Conservation (phyloP, 768 basidiomycete genomes). For the Leccinum variicolor region DNA sequence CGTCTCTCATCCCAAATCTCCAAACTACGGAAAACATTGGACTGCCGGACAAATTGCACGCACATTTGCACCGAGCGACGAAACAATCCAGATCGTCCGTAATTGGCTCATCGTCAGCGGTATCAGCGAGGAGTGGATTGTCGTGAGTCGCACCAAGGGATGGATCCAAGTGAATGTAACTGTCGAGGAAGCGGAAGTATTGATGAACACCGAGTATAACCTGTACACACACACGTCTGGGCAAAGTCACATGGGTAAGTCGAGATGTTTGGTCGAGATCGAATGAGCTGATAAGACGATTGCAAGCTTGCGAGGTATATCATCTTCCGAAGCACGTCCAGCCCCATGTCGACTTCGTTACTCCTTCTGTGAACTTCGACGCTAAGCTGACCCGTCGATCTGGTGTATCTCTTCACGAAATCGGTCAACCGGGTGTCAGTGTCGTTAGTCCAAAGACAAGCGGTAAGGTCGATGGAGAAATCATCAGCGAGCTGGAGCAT, state of each 20-base stretch:
- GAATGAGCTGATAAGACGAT: not conserved
- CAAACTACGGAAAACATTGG: constrained; percentile 33
- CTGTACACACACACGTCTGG: constrained; percentile 29
- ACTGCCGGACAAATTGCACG: constrained; percentile 24
- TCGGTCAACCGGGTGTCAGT: constrained; percentile 17
- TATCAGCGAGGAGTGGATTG: constrained; percentile 20
- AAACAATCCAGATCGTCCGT: constrained; percentile 21
- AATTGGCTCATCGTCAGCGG: constrained; percentile 28
- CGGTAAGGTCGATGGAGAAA: constrained; percentile 5
- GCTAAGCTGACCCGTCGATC: constrained; percentile 17
- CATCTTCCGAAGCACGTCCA: constrained; percentile 30
- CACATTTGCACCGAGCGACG: constrained; percentile 26
- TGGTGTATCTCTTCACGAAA: not conserved
- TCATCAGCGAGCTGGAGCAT: constrained; percentile 10
- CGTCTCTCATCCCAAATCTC: constrained; percentile 33
- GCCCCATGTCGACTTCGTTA: constrained; percentile 34
- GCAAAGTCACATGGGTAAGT: constrained; percentile 24
- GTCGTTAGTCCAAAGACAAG: constrained; percentile 13
- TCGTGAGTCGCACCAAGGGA: constrained; percentile 14
- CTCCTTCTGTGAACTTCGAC: constrained; percentile 35
- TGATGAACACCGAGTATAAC: constrained; percentile 33
- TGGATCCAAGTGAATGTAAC: constrained; percentile 29
- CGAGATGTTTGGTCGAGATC: not conserved
- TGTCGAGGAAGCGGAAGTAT: constrained; percentile 30
- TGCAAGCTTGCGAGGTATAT: constrained; percentile 30